Base-by-base conservation (phyloP, 257 asterid species). In the Linderniella brevidens region DNA sequence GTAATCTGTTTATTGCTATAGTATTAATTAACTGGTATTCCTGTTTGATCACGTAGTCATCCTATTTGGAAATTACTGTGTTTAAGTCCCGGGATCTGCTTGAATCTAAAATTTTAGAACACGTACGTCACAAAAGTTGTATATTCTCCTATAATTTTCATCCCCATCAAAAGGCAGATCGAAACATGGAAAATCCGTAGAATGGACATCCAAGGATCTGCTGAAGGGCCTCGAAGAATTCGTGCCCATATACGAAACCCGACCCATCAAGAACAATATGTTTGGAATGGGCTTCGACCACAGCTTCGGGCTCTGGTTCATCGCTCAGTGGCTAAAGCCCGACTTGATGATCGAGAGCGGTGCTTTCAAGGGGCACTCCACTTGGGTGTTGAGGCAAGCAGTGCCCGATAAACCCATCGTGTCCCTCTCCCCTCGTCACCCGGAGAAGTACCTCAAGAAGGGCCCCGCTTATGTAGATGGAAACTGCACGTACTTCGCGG, bases 141-240 rank as follows among this genome's bases (percentile, higher is more conserved):
- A 41, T 63, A 50, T 47, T 48, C 72, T 71, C 63, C 54, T 67
- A 72, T 69, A 73, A 73, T 63, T 68, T 58, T 60, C 76, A 56
- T 79, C 83, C 74, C 79, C 81, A 73, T 75, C 92, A 76, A 85
- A 85, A 90, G 99, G 99, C 94, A 85, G 99, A 85, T 73, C 96
- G 86, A 90, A 85, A 85, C 93, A 71, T 65, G 99, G 92, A 46
- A 77, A 74, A 72, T 56, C 76, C 46, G 92, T 85, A 58, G 96
- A 85, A 45, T 90, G 99, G 99, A 85, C 96, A 15, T 37, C 62
- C 56, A 77, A 85, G 68, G 99, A 90, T 73, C 68, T 90, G 65
- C 73, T 90, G 63, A 60, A 53, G 61, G 94, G 78, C 37, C 63
- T 90, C 25, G 94, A 90, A 74, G 99, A 90, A 70, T 90, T 90